A percentile compares a stretch with the other conserved stretches of the same genome.
These are phyloP conservation scores for Eutrema japonicum DNA, from an alignment of 345 rosid genomes.

Conservation along the genomic window DNA sequence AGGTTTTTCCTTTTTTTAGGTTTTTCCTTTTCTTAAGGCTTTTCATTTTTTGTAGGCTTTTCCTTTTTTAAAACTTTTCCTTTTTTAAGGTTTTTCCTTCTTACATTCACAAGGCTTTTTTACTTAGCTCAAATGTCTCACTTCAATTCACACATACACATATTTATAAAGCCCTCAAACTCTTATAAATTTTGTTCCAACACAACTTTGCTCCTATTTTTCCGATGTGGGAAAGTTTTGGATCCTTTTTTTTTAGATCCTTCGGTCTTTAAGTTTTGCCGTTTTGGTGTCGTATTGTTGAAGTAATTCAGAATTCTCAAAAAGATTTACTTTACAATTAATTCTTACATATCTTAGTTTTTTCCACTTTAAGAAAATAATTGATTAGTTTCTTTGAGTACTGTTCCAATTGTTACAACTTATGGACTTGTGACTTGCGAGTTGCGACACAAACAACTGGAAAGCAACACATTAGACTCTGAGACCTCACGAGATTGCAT, in stretches of 20 bases:
- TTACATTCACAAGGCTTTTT: no score
- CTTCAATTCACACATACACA: no score
- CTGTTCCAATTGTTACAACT: constrained; percentile 21
- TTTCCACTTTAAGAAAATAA: not conserved
- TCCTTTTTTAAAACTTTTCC: no score
- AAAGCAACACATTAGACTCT: constrained; percentile 32
- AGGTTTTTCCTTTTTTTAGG: no score
- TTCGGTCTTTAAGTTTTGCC: not conserved
- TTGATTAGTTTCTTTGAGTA: not conserved
- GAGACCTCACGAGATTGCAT: constrained; percentile 44
- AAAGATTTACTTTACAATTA: not conserved
- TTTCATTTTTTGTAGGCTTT: no score
- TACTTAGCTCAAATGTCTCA: no score
- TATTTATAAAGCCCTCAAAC: no score
- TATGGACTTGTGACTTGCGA: constrained; percentile 40
- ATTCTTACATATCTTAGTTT: not conserved
- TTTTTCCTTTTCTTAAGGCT: no score
- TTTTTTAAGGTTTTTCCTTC: no score
- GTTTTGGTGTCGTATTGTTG: not conserved
- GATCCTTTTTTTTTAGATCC: not conserved
- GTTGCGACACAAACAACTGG: constrained; percentile 40
- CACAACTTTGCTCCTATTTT: not conserved
- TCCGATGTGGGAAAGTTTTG: not conserved
- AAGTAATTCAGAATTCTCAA: not conserved
- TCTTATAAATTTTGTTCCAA: no score